Evolutionary conservation across 2,329 filamentous ascomycete species (phyloP).

Genomic region (Penicillium decumbens): DNA sequence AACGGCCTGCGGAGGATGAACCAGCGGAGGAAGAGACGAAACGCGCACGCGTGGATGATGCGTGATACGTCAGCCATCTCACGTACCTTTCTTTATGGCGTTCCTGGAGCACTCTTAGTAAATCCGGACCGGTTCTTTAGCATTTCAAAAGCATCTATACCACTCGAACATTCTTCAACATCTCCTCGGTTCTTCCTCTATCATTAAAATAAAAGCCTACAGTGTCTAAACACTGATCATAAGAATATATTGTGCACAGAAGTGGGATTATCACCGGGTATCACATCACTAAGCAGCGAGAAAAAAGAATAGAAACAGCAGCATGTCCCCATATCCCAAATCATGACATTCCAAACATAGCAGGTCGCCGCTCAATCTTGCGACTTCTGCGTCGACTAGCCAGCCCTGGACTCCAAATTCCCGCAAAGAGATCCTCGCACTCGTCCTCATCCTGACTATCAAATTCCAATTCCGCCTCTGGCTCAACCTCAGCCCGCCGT

Average conservation of each 20-base stretch:
- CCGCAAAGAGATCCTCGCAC: conserved; percentile 61
- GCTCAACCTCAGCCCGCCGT: conserved; percentile 3
- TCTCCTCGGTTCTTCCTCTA: too few relatives aligned
- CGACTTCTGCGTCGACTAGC: conserved; percentile 46
- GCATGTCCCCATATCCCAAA: neutral
- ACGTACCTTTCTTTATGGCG: neutral
- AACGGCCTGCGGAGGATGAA: conserved; percentile 27
- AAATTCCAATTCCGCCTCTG: conserved; percentile 49
- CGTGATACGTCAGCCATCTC: neutral
- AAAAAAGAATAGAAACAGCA: neutral
- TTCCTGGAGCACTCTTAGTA: neutral
- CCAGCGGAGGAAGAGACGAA: conserved; percentile 24
- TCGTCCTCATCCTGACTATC: conserved; percentile 64
- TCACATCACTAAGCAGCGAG: neutral
- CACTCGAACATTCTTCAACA: neutral
- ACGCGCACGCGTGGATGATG: conserved; percentile 24
- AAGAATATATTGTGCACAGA: neutral
- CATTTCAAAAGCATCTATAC: neutral
- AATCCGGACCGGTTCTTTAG: neutral
- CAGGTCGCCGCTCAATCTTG: conserved; percentile 28
- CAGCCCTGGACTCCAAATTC: conserved; percentile 55
- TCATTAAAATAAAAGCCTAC: too few relatives aligned
- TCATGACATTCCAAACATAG: conserved; percentile 23
- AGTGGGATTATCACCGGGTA: neutral
- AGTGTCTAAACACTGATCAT: neutral